Conservation (phyloP, 164 flowering plant genomes). For the Cinnamomum micranthum region DNA sequence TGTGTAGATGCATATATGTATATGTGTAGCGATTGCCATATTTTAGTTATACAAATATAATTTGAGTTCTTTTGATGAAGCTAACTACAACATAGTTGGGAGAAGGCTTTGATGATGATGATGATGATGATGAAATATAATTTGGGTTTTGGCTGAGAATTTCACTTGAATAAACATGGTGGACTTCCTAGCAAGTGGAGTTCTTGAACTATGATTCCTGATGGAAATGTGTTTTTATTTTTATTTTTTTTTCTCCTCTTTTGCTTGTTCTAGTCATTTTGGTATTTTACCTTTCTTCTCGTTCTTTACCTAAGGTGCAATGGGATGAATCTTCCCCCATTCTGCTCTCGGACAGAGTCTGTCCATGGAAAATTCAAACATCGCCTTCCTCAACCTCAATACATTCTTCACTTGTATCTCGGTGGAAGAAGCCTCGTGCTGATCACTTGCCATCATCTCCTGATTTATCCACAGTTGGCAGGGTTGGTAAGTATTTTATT, state of each 20-base stretch:
- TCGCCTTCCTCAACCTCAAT: constrained; percentile 9
- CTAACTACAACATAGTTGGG: no score
- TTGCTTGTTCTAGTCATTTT: not conserved
- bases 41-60: no score
- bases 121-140: no score
- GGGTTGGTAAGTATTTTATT: constrained; percentile 28
- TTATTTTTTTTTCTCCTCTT: not conserved
- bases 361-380: constrained; percentile 52
- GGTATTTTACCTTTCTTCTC: not conserved
- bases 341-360: constrained; percentile 38
- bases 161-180: no score
- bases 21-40: no score
- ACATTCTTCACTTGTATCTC: constrained; percentile 12
- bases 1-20: no score
- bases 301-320: constrained; percentile 32
- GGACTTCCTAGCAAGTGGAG: not conserved
- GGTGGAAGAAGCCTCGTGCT: constrained; percentile 25
- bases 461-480: constrained; percentile 13
- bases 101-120: no score
- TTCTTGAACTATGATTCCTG: not conserved
- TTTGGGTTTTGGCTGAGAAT: no score
- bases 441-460: constrained; percentile 14
- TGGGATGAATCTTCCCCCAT: constrained; percentile 43
- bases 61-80: no score
- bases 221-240: no score